Evolutionary conservation across 768 basidiomycete species (phyloP).

Genomic region (Suillus cothurnatus): DNA sequence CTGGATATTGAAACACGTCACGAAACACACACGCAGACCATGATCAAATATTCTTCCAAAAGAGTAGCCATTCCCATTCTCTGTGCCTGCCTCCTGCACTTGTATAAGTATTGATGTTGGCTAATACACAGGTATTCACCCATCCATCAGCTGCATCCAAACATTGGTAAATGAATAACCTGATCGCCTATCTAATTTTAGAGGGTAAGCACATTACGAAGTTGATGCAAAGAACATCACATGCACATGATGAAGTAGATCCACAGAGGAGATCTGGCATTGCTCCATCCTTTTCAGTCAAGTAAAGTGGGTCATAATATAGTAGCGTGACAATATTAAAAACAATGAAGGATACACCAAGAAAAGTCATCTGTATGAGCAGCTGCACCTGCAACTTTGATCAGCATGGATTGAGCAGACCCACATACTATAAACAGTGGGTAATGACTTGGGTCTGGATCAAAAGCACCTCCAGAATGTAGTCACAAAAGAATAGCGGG

Average conservation of each 20-base stretch:
- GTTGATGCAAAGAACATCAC: slow-evolving; percentile 1
- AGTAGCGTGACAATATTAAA: slow-evolving; percentile 84
- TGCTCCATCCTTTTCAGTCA: slow-evolving; percentile 65
- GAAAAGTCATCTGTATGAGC: slow-evolving; percentile 79
- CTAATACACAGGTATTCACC: slow-evolving; percentile 26
- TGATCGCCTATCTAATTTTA: slow-evolving; percentile 72
- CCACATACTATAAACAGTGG: too few relatives aligned
- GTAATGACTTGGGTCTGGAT: too few relatives aligned
- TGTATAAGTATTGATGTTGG: slow-evolving; percentile 15
- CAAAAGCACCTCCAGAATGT: too few relatives aligned
- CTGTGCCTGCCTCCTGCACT: slow-evolving; percentile 85
- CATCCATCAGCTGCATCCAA: slow-evolving; percentile 91
- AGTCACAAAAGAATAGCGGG: too few relatives aligned
- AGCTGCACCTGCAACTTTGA: too few relatives aligned
- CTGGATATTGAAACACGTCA: neutral
- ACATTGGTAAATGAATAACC: slow-evolving; percentile 90
- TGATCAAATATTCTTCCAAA: slow-evolving; percentile 99
- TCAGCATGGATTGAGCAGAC: too few relatives aligned
- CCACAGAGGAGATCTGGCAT: slow-evolving; percentile 76
- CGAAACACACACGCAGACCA: slow-evolving; percentile 47
- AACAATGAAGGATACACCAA: slow-evolving; percentile 79
- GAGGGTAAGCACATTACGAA: slow-evolving; percentile 1
- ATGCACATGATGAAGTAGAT: slow-evolving; percentile 88
- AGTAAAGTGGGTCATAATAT: slow-evolving; percentile 80
- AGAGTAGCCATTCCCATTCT: slow-evolving; percentile 98